Evolutionary conservation across 805 yeast genomes (phyloP), one percentile per base, ranked within the genome.

Genomic region (Yueomyces sinensis): DNA sequence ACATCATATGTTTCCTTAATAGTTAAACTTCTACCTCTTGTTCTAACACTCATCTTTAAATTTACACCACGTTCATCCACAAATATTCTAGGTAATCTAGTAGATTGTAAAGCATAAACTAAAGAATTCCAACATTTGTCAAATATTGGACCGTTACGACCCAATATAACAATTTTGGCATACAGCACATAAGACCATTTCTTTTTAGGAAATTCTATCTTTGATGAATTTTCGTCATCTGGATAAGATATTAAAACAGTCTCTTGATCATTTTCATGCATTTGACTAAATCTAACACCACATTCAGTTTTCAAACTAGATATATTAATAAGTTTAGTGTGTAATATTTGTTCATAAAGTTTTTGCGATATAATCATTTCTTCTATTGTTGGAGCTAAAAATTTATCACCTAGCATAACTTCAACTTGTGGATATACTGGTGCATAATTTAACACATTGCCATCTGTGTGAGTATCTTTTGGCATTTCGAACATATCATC

Each of bases 121-220:
- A 83, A 54, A 3, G 87, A 71, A 16, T 68, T 71, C 74, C 86
- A 79, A 32, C 82, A 77, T 9, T 78, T 56, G 47, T 86, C 95
- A 46, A 75, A 76, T 19, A 80, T 59, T 2, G 95, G 93, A 0
- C 94, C 94, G 1, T 82, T 66, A 38, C 91, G 70, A 32, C 89
- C 76, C 44, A 82, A 76, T 1, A 86, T 84, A 44, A 78, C 76
- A 29, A 84, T 63, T 44, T 74, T 74, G 3, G 89, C 87, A 48
- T 74, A 74, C 23, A 87, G 54, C 3, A 79, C 82, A 52, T 68
- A 65, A 32, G 68, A 59, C 62, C 71, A 74, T 23, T 57, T 57
- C 43, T 70, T 60, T 40, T 61, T 59, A 13, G 68, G 60, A 25
- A 25, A n/a, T n/a, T 46, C 52, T 20, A 44, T 18, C 18, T 29